phyloP scores from a whole-genome alignment of 2,329 filamentous ascomycete genomes.

The Penicillium sp. region DNA sequence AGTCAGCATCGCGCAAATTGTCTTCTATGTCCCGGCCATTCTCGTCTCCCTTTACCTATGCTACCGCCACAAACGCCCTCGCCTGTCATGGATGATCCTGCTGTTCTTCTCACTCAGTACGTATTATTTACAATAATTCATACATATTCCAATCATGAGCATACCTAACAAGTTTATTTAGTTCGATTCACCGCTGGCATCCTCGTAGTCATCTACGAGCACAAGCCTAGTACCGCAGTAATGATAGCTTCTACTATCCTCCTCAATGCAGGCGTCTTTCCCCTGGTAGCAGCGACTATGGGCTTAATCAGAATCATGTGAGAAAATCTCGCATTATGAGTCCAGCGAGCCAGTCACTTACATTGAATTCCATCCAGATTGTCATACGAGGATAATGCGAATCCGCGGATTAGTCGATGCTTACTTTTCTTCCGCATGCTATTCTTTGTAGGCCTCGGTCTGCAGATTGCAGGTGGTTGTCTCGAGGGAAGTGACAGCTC shows the following conservation, averaged over 20 bases:
- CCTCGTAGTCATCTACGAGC: background rate
- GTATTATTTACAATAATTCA: background rate
- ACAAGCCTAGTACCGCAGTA: background rate
- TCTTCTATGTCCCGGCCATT: background rate
- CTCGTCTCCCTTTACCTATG: background rate
- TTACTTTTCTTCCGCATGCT: background rate
- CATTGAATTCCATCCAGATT: background rate
- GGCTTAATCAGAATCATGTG: background rate
- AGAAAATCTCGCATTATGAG: background rate
- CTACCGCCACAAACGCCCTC: background rate
- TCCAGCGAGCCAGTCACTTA: no score
- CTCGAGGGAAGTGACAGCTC: background rate
- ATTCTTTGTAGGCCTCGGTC: background rate
- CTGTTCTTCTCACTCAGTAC: background rate
- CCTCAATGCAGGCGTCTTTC: background rate
- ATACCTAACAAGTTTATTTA: background rate
- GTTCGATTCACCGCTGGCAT: background rate
- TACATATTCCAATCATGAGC: background rate
- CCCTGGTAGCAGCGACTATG: background rate
- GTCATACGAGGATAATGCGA: background rate
- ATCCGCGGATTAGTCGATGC: background rate
- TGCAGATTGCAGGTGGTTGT: background rate
- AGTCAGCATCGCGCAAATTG: background rate
- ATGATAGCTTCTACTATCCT: background rate
- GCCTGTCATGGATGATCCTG: background rate